phyloP scores from a whole-genome alignment of 2,329 filamentous ascomycete genomes.

The Grosmannia clavigera region DNA sequence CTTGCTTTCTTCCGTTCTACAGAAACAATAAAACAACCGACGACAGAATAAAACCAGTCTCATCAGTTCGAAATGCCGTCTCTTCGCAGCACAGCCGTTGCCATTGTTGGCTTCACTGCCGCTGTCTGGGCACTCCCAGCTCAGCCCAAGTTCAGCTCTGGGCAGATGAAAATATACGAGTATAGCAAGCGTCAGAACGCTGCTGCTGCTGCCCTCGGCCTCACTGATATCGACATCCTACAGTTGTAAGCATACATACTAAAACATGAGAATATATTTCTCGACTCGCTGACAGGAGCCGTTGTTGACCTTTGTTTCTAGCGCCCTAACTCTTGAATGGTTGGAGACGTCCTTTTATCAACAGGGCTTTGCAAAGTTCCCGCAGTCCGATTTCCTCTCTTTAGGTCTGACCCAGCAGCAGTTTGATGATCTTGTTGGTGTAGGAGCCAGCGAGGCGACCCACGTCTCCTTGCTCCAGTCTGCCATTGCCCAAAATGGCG shows the following conservation, averaged over 20 bases:
- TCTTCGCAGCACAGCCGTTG: slow-evolving; percentile 29
- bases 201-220: slow-evolving; percentile 30
- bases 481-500: slow-evolving; percentile 48
- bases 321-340: slow-evolving; percentile 61
- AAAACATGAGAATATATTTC: no score
- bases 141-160: slow-evolving; percentile 26
- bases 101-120: slow-evolving; percentile 32
- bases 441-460: slow-evolving; percentile 49
- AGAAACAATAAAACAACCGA: slow-evolving; percentile 14
- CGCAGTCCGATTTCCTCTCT: slow-evolving; percentile 49
- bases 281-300: accelerated
- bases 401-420: slow-evolving; percentile 44
- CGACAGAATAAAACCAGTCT: slow-evolving; percentile 9
- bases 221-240: slow-evolving; percentile 42
- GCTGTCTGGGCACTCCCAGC: slow-evolving; percentile 35
- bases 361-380: slow-evolving; percentile 56
- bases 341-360: slow-evolving; percentile 64
- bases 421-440: slow-evolving; percentile 46
- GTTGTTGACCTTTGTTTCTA: slow-evolving; percentile 17
- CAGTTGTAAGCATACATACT: slow-evolving; percentile 36
- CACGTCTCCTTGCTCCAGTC: slow-evolving; percentile 49
- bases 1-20: slow-evolving; percentile 18
- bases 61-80: slow-evolving; percentile 27
- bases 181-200: slow-evolving; percentile 38
- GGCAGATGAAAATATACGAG: slow-evolving; percentile 33